A percentile compares a stretch with the other conserved stretches of the same genome.
These are phyloP conservation scores for Raphanus sativus DNA, from an alignment of 345 rosid species.

Conservation along the genomic window DNA sequence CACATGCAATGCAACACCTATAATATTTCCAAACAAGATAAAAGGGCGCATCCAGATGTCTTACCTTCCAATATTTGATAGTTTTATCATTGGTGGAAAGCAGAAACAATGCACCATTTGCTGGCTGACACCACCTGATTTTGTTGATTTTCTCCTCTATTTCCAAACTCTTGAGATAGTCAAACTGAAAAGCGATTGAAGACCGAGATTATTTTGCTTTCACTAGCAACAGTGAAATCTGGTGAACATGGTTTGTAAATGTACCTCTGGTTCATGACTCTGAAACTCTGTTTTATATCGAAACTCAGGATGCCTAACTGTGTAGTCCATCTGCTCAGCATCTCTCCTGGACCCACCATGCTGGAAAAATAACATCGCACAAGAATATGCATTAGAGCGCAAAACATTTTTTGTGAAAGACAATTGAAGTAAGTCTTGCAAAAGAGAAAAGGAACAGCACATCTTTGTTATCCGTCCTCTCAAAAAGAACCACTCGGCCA, in stretches of 20 bases:
- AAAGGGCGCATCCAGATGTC: conserved; percentile 15
- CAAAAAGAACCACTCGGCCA: conserved; percentile 97
- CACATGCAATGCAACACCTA: background rate
- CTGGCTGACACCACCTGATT: conserved; percentile 97
- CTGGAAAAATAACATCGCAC: conserved; percentile 43
- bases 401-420: background rate
- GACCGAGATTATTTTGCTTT: conserved; percentile 2
- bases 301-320: conserved; percentile 92
- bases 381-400: conserved; percentile 7
- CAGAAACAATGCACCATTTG: conserved; percentile 87
- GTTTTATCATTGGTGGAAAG: conserved; percentile 98
- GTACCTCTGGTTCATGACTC: conserved; percentile 99
- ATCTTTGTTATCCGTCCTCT: conserved; percentile 80
- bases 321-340: conserved; percentile 65
- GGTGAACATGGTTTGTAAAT: background rate
- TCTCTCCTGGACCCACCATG: conserved; percentile 76
- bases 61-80: conserved; percentile 98
- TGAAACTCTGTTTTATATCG: conserved; percentile 99
- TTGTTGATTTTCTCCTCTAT: conserved; percentile 99
- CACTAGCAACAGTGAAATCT: background rate
- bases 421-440: conserved; percentile 4
- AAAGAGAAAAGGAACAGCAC: conserved; percentile 47
- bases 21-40: conserved; percentile 4
- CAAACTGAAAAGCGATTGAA: conserved; percentile 64
- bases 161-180: conserved; percentile 99